phyloP scores from a whole-genome alignment of 2,329 filamentous ascomycete species.

The Pyrenophora teres region DNA sequence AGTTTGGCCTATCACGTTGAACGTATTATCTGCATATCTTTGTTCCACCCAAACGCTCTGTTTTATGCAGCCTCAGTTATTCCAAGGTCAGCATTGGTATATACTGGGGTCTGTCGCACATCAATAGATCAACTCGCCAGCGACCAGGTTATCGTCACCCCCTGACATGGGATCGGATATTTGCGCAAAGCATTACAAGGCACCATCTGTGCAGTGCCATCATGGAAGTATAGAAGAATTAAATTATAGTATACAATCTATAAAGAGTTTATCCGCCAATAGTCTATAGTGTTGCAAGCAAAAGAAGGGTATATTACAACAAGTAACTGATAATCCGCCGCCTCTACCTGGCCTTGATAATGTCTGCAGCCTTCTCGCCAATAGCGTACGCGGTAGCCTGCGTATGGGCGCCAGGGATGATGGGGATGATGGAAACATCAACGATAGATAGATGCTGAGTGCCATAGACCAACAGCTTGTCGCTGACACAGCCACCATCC shows the following conservation, averaged over 20 bases:
- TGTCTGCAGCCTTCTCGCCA: constrained; percentile 43
- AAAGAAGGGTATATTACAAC: too few relatives aligned
- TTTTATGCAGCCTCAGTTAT: not conserved
- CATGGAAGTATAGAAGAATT: not conserved
- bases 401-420: constrained; percentile 37
- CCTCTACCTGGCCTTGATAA: constrained; percentile 33
- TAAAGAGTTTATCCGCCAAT: not conserved
- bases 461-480: constrained; percentile 39
- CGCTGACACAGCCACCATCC: constrained; percentile 34
- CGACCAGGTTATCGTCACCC: too few relatives aligned
- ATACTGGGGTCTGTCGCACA: not conserved
- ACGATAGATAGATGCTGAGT: constrained; percentile 32
- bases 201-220: not conserved
- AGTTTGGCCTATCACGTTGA: not conserved
- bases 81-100: not conserved
- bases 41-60: not conserved
- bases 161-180: too few relatives aligned
- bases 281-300: not conserved
- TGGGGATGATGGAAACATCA: constrained; percentile 40
- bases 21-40: not conserved
- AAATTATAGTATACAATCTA: constrained; percentile 4
- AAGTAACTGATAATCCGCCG: too few relatives aligned
- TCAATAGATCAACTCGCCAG: too few relatives aligned
- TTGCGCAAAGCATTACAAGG: not conserved
- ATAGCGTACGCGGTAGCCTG: constrained; percentile 42